Conservation (phyloP, 768 basidiomycete species). For the Coprinopsis cinerea region DNA sequence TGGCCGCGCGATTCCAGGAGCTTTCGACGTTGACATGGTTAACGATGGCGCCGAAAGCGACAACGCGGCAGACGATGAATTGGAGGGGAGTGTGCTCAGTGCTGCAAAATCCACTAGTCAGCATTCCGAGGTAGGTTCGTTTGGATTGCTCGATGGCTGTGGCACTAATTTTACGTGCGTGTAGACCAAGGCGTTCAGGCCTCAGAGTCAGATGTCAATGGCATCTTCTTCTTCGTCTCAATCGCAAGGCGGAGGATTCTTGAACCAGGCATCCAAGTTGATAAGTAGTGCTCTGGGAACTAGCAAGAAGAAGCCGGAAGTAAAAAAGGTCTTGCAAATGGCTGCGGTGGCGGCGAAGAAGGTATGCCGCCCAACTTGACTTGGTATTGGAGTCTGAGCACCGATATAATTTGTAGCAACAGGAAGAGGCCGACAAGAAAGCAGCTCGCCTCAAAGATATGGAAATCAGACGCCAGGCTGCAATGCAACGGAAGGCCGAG, state of each 20-base stretch:
- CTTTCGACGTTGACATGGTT: constrained; percentile 34
- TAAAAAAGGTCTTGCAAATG: constrained; percentile 72
- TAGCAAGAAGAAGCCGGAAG: constrained; percentile 70
- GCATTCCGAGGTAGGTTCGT: constrained; percentile 38
- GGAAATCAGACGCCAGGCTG: constrained; percentile 73
- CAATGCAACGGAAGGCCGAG: constrained; percentile 67
- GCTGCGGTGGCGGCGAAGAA: constrained; percentile 85
- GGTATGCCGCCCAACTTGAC: constrained; percentile 27
- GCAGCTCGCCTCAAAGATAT: constrained; percentile 68
- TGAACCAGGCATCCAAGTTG: constrained; percentile 65
- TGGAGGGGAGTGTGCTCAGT: constrained; percentile 38
- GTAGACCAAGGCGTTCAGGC: constrained; percentile 26
- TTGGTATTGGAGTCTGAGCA: not conserved
- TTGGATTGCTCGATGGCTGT: constrained; percentile 1
- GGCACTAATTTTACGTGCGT: constrained; percentile 9
- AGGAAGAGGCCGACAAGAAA: constrained; percentile 83
- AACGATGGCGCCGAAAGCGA: constrained; percentile 26
- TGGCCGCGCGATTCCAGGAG: constrained; percentile 19
- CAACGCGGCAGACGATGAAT: constrained; percentile 27
- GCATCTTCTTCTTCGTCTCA: constrained; percentile 39
- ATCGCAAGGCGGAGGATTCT: constrained; percentile 56
- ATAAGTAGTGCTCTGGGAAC: constrained; percentile 58
- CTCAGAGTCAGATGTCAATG: constrained; percentile 52
- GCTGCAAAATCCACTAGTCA: constrained; percentile 29
- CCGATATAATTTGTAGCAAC: constrained; percentile 54